Conservation (phyloP, 139 green algal species). For the Coelastrella sp. region DNA sequence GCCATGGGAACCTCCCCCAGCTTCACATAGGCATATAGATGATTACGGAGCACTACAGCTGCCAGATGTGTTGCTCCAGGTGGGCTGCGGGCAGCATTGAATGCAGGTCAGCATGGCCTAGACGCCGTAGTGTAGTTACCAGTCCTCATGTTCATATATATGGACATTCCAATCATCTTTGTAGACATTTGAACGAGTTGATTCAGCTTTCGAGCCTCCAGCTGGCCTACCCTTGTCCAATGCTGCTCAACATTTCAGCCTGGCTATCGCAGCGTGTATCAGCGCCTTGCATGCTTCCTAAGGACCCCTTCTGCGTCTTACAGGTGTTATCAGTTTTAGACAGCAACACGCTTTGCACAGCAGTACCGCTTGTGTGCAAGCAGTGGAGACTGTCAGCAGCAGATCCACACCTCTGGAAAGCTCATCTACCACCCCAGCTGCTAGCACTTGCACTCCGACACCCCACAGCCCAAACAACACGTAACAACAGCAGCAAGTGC, state of each 20-base stretch:
- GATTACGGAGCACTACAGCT: not conserved
- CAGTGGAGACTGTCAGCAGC: not conserved
- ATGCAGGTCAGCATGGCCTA: not conserved
- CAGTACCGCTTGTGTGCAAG: slow-evolving; percentile 37
- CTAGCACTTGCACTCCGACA: not conserved
- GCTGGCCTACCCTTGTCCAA: too few relatives aligned
- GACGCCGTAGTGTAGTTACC: not conserved
- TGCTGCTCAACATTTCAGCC: too few relatives aligned
- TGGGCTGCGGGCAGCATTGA: not conserved
- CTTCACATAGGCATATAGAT: not conserved
- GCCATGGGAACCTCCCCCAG: not conserved
- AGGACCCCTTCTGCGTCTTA: too few relatives aligned
- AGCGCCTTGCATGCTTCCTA: not conserved
- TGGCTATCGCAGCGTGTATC: not conserved
- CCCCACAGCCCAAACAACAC: not conserved
- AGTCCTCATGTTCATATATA: too few relatives aligned
- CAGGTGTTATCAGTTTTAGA: slow-evolving; percentile 36
- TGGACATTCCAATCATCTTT: too few relatives aligned
- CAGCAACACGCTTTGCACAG: slow-evolving; percentile 11
- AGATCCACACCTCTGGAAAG: slow-evolving; percentile 7
- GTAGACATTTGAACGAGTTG: too few relatives aligned
- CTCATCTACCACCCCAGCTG: not conserved
- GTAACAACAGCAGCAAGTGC: not conserved
- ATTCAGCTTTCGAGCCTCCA: too few relatives aligned
- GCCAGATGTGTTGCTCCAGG: slow-evolving; percentile 25